Percentiles rank a stretch among this genome's conserved stretches.
Evolutionary conservation across 1,284 basidiomycete genomes (phyloP).

Genomic region (Fistulina hepatica): DNA sequence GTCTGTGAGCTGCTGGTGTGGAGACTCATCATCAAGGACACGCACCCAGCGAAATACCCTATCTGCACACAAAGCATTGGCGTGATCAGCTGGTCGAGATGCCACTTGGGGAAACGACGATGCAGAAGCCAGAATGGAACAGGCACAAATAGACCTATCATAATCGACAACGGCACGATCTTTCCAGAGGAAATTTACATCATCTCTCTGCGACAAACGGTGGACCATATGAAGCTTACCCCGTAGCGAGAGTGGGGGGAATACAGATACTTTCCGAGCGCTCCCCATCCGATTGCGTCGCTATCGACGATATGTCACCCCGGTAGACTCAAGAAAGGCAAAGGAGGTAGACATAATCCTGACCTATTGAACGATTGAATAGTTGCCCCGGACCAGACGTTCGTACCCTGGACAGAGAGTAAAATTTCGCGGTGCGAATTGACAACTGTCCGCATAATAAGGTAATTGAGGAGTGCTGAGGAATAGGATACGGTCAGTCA

Average conservation of each 20-base stretch:
- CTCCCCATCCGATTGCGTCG: slow-evolving; percentile 50
- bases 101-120: slow-evolving; percentile 34
- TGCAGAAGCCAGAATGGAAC: slow-evolving; percentile 45
- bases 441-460: slow-evolving; percentile 36
- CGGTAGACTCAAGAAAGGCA: no score
- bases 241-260: slow-evolving; percentile 35
- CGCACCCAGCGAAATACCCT: slow-evolving; percentile 4
- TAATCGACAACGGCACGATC: slow-evolving; percentile 41
- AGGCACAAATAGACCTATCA: slow-evolving; percentile 40
- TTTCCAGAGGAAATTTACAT: slow-evolving; percentile 24
- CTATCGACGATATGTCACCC: slow-evolving; percentile 20
- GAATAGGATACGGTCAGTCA: no score
- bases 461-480: slow-evolving; percentile 17
- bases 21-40: slow-evolving; percentile 23
- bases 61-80: slow-evolving; percentile 33
- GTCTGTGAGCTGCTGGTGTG: no score
- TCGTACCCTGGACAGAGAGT: slow-evolving; percentile 31
- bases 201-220: slow-evolving; percentile 4
- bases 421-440: slow-evolving; percentile 32
- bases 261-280: slow-evolving; percentile 42
- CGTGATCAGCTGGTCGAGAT: slow-evolving; percentile 37
- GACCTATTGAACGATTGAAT: slow-evolving; percentile 10
- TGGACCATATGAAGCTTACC: no score
- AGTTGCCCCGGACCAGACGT: slow-evolving; percentile 29
- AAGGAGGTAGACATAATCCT: neutral